These are phyloP conservation scores for Canavalia gladiata DNA, from an alignment of 306 rosid species.

Conservation along the genomic window DNA sequence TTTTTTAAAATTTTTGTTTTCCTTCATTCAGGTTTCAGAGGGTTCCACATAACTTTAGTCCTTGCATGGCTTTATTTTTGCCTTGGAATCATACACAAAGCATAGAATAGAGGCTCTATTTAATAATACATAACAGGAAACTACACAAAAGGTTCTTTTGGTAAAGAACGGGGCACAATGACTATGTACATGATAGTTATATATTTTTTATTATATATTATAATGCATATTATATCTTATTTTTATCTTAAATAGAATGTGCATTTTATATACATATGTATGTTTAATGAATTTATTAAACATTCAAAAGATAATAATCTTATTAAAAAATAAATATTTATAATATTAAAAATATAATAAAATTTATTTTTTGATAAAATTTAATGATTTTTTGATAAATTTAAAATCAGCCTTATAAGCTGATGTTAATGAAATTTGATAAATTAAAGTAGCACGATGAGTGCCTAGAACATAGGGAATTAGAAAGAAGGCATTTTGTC, in stretches of 20 bases:
- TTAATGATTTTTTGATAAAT: too few relatives aligned
- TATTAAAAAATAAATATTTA: too few relatives aligned
- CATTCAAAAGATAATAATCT: too few relatives aligned
- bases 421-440: too few relatives aligned
- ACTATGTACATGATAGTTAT: background rate
- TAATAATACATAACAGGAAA: slow-evolving; percentile 36
- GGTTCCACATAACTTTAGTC: background rate
- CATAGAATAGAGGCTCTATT: slow-evolving; percentile 1
- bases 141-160: slow-evolving; percentile 43
- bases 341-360: too few relatives aligned
- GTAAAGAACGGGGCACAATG: slow-evolving; percentile 14
- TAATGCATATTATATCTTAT: too few relatives aligned
- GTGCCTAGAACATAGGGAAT: slow-evolving; percentile 1
- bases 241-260: too few relatives aligned
- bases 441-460: slow-evolving; percentile 20
- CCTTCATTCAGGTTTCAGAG: background rate
- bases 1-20: background rate
- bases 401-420: too few relatives aligned
- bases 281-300: too few relatives aligned
- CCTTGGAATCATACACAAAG: background rate
- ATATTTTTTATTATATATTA: too few relatives aligned
- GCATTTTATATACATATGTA: too few relatives aligned
- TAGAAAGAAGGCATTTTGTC: background rate
- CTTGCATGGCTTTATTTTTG: slow-evolving; percentile 35
- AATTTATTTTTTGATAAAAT: too few relatives aligned